Evolutionary conservation across 106 monocot species (phyloP), one percentile per base, ranked within the genome.

Genomic region (Dioscorea alata): DNA sequence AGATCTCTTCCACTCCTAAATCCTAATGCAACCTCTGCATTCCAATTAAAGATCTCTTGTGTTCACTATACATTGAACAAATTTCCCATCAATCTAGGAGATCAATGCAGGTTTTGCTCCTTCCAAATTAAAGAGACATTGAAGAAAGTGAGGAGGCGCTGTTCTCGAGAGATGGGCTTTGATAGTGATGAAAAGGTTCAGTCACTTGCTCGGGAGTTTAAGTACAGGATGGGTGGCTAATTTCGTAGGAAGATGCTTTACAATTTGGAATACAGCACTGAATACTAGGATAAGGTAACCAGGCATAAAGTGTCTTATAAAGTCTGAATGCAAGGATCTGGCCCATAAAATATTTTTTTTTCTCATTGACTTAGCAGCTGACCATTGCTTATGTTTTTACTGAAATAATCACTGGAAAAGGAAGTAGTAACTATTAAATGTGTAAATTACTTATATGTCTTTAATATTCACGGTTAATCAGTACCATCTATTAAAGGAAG

Each of bases 231-330:
- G 89, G 89, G 89, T 50, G 61, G 65, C 65, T 82, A 89, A 78
- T 52, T 15, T 59, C 82, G 89, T 23, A 85, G 77, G 50, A 85
- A 89, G 79, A 54, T 89, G 79, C 84, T 89, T 33, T 89, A 82
- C 58, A 77, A 60, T 50, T 64, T 89, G 17, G 21, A 85, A 65
- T 89, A 82, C 56, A 75, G 74, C 42, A 28, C n/a, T n/a, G n/a
- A n/a, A n/a, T n/a, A n/a, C n/a, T n/a, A n/a, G n/a, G n/a, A n/a
- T 80, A 33, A 67, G 68, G 15, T 89, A 77, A 61, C n/a, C n/a
- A n/a, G n/a, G n/a, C n/a, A n/a, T n/a, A n/a, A n/a, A n/a, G n/a
- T n/a, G n/a, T n/a, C n/a, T n/a, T n/a, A n/a, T 82, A n/a, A 80
- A 85, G 7, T 34, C 7, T 34, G 34, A 34, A 34, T 34, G 7